Evolutionary conservation across 139 green algal species (phyloP), one percentile per base, ranked within the genome.

Genomic region (Protoeuglena noctilucae): DNA sequence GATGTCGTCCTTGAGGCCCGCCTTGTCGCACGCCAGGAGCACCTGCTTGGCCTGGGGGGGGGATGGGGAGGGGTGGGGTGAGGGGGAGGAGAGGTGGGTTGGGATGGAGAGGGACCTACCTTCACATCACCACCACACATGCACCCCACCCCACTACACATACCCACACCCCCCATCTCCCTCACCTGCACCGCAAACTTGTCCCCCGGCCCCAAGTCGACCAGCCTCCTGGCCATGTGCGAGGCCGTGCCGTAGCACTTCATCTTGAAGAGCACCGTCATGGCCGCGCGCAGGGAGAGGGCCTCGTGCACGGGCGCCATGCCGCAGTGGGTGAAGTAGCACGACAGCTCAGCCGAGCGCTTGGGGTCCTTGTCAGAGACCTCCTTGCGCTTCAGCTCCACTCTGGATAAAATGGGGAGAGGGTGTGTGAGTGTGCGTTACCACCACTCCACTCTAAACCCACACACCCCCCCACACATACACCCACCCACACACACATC

Each of bases 261-360:
- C 21, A 92, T 58, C 78, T 97, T 97, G 89, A 86, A 96, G 74
- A 91, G 90, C 34, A 84, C 75, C 30, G 67, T 79, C 87, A 97
- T 96, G 40, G 92, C 92, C 4, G 69, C 78, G 53, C 84, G 73
- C 56, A 99, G 72, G 9, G 61, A 65, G 24, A 97, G 85, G 41
- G 76, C 78, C 56, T 75, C 53, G 77, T 98, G 91, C 62, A 93
- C 77, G 0, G 84, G 79, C 76, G 87, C 74, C 66, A 82, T 59
- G 39, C 81, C 77, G 78, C 78, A 93, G 77, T 99, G 91, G 21
- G 92, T 98, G 76, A 99, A 97, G 79, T 96, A 99, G 9, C 87
- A 89, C 17, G 92, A 87, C 58, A 99, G 76, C 81, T 97, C 92
- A 3, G 85, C 84, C 19, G 77, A 66, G 26, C 83, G 74, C 24